Evolutionary conservation across 345 rosid species (phyloP).

Genomic region (Eucalyptus polyanthemos): DNA sequence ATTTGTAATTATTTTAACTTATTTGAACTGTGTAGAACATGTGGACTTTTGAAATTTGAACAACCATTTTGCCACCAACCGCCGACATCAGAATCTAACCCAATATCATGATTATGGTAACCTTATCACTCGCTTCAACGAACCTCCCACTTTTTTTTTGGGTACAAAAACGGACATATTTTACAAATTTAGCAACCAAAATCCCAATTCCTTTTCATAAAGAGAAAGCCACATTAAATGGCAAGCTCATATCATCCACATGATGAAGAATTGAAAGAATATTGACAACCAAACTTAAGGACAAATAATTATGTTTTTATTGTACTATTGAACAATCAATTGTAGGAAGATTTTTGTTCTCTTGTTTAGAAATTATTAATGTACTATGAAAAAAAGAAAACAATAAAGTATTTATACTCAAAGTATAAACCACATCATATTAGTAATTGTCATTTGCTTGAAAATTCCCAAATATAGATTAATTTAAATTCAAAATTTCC

Average conservation of each 20-base stretch:
- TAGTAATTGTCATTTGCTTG: no score
- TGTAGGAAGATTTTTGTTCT: no score
- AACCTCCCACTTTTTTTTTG: neutral
- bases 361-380: no score
- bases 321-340: no score
- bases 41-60: neutral
- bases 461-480: neutral
- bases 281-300: no score
- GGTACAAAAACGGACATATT: neutral
- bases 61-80: rapidly evolving
- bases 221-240: neutral
- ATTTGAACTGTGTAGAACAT: rapidly evolving
- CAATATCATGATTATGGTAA: neutral
- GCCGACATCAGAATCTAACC: neutral
- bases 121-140: neutral
- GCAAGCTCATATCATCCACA: no score
- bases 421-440: no score
- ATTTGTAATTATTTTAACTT: neutral
- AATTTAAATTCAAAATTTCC: no score
- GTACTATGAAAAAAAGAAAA: no score
- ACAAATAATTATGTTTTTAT: no score
- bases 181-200: neutral
- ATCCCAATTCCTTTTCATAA: neutral
- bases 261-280: no score
- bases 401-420: no score